These are phyloP conservation scores for Suhomyces prunicola DNA, from an alignment of 805 yeast species.

Conservation along the genomic window DNA sequence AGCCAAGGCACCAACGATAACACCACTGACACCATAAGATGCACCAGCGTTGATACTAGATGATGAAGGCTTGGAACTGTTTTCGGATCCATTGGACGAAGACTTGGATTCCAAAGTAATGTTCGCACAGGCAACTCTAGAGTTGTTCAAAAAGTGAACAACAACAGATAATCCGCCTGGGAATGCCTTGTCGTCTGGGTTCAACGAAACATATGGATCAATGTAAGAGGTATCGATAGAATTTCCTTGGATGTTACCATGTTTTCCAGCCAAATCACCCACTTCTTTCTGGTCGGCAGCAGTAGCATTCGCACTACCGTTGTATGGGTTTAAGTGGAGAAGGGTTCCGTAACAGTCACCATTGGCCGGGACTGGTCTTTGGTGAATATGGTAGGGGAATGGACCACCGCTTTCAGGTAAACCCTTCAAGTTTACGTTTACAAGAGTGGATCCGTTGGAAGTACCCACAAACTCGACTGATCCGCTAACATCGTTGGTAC, in stretches of 20 bases:
- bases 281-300: slow-evolving; percentile 24
- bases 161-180: slow-evolving; percentile 35
- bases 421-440: slow-evolving; percentile 28
- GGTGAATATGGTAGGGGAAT: slow-evolving; percentile 40
- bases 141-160: slow-evolving; percentile 29
- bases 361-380: slow-evolving; percentile 33
- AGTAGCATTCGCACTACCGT: slow-evolving; percentile 26
- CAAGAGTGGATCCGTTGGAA: slow-evolving; percentile 31
- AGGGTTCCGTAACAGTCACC: slow-evolving; percentile 33
- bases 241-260: slow-evolving; percentile 33
- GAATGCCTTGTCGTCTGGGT: slow-evolving; percentile 16
- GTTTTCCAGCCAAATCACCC: slow-evolving; percentile 41
- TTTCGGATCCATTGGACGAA: slow-evolving; percentile 4
- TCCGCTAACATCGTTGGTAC: slow-evolving; percentile 23
- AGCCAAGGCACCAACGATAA: slow-evolving; percentile 9
- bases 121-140: slow-evolving; percentile 40
- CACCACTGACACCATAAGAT: slow-evolving; percentile 5
- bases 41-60: slow-evolving; percentile 4
- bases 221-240: slow-evolving; percentile 19
- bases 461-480: slow-evolving; percentile 27
- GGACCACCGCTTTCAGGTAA: slow-evolving; percentile 39
- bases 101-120: slow-evolving; percentile 17
- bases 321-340: slow-evolving; percentile 38
- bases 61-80: slow-evolving; percentile 3
- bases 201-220: slow-evolving; percentile 24